These are phyloP conservation scores for Populus ilicifolia DNA, from an alignment of 345 rosid species.

Conservation along the genomic window DNA sequence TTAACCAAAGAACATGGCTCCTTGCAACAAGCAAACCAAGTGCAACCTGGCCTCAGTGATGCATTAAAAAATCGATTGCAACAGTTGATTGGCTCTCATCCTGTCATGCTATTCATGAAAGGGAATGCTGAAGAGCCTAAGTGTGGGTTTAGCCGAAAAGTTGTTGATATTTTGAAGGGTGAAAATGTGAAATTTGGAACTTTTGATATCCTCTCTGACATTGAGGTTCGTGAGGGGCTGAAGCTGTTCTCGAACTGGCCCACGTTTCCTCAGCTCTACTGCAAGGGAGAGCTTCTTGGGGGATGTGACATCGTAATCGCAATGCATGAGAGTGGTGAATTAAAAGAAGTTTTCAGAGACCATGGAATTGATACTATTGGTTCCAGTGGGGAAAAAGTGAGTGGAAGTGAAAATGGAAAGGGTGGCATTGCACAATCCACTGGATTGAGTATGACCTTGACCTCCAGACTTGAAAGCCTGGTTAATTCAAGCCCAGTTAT, in stretches of 20 bases:
- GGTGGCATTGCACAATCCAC: conserved; percentile 48
- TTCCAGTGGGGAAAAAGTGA: conserved; percentile 7
- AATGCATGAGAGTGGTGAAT: conserved; percentile 89
- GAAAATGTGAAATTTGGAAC: conserved; percentile 77
- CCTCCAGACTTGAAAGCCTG: conserved; percentile 56
- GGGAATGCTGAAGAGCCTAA: conserved; percentile 80
- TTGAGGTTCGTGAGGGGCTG: conserved; percentile 84
- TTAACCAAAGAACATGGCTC: conserved; percentile 54
- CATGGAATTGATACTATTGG: conserved; percentile 42
- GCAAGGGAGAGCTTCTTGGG: conserved; percentile 94
- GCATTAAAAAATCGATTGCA: conserved; percentile 47
- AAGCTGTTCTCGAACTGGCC: conserved; percentile 98
- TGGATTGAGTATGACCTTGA: conserved; percentile 54
- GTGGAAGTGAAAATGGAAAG: conserved; percentile 34
- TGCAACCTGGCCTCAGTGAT: conserved; percentile 36
- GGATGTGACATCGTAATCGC: conserved; percentile 83
- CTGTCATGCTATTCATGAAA: conserved; percentile 92
- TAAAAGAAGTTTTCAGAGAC: conserved; percentile 68
- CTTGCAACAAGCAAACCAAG: conserved; percentile 32
- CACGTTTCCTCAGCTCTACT: conserved; percentile 95
- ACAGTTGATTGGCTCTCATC: conserved; percentile 62
- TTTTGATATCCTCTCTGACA: conserved; percentile 71
- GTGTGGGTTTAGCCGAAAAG: conserved; percentile 86
- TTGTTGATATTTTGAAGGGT: conserved; percentile 64
- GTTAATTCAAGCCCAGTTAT: conserved; percentile 66